These are phyloP conservation scores for Stemphylium lycopersici DNA, from an alignment of 2,329 filamentous ascomycete genomes.

Conservation along the genomic window DNA sequence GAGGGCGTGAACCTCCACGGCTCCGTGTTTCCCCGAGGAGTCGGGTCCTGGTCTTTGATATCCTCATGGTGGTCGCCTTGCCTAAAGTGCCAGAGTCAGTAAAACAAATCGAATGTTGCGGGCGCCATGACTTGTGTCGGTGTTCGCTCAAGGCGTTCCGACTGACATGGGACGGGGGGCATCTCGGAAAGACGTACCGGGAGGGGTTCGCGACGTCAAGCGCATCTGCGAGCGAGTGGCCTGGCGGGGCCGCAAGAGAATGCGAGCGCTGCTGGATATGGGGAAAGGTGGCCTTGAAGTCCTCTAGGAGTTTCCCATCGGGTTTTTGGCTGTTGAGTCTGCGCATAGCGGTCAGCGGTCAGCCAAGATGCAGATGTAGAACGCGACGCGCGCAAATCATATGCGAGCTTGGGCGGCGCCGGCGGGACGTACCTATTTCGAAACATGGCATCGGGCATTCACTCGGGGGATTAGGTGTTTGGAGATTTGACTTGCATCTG, in stretches of 20 bases:
- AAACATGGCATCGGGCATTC: constrained; percentile 46
- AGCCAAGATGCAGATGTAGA: background rate
- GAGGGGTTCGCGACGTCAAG: constrained; percentile 53
- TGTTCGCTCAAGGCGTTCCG: constrained; percentile 6
- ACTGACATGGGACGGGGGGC: constrained; percentile 8
- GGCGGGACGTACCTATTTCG: constrained; percentile 52
- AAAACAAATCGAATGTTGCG: background rate
- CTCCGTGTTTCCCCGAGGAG: constrained; percentile 78
- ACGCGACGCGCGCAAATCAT: constrained; percentile 40
- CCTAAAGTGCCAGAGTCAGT: constrained; percentile 36
- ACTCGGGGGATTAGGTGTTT: constrained; percentile 7
- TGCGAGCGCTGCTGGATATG: constrained; percentile 62
- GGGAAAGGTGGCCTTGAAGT: constrained; percentile 83
- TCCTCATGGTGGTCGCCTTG: constrained; percentile 55
- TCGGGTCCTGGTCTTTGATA: constrained; percentile 80
- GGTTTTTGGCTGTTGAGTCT: constrained; percentile 85
- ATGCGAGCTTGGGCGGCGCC: constrained; percentile 10
- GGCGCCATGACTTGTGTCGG: constrained; percentile 1
- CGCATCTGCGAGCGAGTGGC: constrained; percentile 55
- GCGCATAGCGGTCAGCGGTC: constrained; percentile 19
- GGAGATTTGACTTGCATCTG: constrained; percentile 8
- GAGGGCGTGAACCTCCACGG: constrained; percentile 89
- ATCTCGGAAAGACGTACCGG: constrained; percentile 48
- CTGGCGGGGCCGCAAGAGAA: constrained; percentile 49
- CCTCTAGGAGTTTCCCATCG: constrained; percentile 79